Evolutionary conservation across 768 basidiomycete species (phyloP).

Genomic region (Leucosporidium creatinivorum): DNA sequence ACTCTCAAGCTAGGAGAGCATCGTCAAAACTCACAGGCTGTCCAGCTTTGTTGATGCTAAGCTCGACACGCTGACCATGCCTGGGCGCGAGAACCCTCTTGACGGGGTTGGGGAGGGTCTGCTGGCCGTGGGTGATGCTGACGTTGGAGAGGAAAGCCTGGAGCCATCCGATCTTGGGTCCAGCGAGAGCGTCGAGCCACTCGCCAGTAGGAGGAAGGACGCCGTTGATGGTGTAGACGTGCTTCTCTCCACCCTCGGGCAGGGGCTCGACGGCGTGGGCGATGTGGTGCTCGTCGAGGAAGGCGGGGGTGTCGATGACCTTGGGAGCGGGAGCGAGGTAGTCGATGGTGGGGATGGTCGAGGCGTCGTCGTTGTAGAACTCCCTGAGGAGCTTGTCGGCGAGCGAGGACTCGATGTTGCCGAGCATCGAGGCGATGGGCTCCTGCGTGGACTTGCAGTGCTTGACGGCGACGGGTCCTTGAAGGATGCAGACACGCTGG

Average conservation of each 20-base stretch:
- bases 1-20: not conserved
- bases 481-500: constrained; percentile 92
- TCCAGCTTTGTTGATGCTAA: constrained; percentile 41
- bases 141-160: constrained; percentile 71
- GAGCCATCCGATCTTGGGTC: constrained; percentile 74
- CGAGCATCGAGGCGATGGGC: constrained; percentile 85
- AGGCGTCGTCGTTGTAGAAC: constrained; percentile 67
- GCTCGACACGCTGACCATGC: constrained; percentile 64
- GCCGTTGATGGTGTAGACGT: constrained; percentile 45
- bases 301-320: constrained; percentile 17
- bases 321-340: constrained; percentile 62
- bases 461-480: constrained; percentile 91
- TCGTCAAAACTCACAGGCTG: constrained; percentile 16
- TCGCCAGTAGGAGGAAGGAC: constrained; percentile 54
- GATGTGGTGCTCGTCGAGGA: constrained; percentile 40
- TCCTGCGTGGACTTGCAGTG: constrained; percentile 82
- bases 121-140: constrained; percentile 76
- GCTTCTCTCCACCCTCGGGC: constrained; percentile 51
- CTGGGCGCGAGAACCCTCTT: constrained; percentile 79
- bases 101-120: constrained; percentile 82
- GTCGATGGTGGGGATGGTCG: constrained; percentile 68
- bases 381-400: constrained; percentile 68
- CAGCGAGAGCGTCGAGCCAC: constrained; percentile 82
- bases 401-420: constrained; percentile 72
- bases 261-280: constrained; percentile 47